Conservation (phyloP, 148 eudicot genomes). For the Rhododendron simsii region DNA sequence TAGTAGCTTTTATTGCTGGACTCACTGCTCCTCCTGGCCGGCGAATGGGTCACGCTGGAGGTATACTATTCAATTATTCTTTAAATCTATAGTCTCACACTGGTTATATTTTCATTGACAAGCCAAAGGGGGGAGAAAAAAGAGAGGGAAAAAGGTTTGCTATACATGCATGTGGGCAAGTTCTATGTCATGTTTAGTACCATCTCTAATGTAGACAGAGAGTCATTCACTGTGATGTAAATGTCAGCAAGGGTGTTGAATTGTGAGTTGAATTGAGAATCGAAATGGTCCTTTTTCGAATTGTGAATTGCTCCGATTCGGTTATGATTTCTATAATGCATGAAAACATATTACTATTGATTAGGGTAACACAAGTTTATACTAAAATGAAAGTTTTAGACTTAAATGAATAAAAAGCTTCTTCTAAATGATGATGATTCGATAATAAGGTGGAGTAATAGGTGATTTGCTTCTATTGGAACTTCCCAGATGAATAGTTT, state of each 20-base stretch:
- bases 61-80: slow-evolving; percentile 27
- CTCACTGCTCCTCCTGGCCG: slow-evolving; percentile 99
- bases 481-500: too few species aligned
- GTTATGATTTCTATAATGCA: too few species aligned
- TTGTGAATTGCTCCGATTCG: too few species aligned
- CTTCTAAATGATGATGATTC: too few species aligned
- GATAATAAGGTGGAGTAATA: too few species aligned
- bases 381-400: not conserved
- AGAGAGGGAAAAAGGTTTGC: not conserved
- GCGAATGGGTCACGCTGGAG: slow-evolving; percentile 99
- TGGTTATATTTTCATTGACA: not conserved
- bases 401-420: too few species aligned
- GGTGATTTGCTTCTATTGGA: too few species aligned
- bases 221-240: not conserved
- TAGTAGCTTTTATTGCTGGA: slow-evolving; percentile 97
- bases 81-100: not conserved
- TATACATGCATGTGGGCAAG: not conserved
- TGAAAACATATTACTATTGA: too few species aligned
- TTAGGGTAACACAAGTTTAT: too few species aligned
- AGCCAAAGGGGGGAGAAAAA: not conserved
- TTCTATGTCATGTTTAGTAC: not conserved
- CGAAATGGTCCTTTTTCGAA: too few species aligned
- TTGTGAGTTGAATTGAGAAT: too few species aligned
- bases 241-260: too few species aligned
- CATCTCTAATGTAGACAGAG: not conserved